These are phyloP conservation scores for Diutina catenulata DNA, from an alignment of 1,139 yeast genomes.

Conservation along the genomic window DNA sequence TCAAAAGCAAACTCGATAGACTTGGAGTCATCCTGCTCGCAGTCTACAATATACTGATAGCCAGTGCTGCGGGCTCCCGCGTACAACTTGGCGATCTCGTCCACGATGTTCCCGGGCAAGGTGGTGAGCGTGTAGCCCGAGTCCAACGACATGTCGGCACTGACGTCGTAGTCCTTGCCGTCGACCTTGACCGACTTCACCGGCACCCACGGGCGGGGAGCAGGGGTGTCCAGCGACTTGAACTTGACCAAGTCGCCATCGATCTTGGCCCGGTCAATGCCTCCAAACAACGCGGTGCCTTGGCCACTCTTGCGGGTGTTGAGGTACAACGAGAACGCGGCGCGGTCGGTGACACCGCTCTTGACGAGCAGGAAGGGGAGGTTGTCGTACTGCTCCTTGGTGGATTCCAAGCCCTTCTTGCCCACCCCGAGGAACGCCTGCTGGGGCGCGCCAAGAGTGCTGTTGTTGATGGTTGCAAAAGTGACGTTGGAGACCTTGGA, in stretches of 20 bases:
- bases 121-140: background rate
- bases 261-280: background rate
- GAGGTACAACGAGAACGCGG: background rate
- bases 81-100: background rate
- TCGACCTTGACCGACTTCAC: background rate
- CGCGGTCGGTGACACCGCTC: background rate
- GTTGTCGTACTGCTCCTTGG: background rate
- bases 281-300: conserved; percentile 2
- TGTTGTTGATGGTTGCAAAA: background rate
- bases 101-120: background rate
- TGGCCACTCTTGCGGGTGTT: background rate
- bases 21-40: background rate
- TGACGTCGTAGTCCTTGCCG: background rate
- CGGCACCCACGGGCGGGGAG: background rate
- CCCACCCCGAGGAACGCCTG: background rate
- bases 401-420: background rate
- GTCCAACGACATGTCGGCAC: background rate
- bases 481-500: background rate
- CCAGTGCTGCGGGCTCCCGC: background rate
- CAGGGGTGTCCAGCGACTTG: background rate
- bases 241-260: background rate
- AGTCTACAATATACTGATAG: background rate
- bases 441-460: too few species aligned
- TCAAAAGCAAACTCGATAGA: background rate
- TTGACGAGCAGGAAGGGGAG: background rate